Evolutionary conservation across 345 rosid genomes (phyloP).

Genomic region (Citrus cavaleriei): DNA sequence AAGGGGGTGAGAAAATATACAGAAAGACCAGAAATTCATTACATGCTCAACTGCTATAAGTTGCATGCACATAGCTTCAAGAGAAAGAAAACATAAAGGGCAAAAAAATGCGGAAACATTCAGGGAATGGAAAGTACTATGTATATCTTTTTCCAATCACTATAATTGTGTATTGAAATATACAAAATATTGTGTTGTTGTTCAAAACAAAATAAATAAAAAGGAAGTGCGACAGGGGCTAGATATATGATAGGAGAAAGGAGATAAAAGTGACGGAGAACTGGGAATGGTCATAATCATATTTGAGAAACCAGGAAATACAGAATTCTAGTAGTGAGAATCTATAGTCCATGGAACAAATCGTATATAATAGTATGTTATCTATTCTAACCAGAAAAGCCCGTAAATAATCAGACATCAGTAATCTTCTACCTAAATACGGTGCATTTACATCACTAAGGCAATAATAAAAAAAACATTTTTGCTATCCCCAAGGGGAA

Average conservation of each 20-base stretch:
- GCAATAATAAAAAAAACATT: background rate
- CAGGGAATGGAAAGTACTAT: background rate
- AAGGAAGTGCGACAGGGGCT: too few relatives aligned
- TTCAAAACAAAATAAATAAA: too few relatives aligned
- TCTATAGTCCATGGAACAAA: background rate
- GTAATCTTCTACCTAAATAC: background rate
- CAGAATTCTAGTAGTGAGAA: too few relatives aligned
- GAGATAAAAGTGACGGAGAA: too few relatives aligned
- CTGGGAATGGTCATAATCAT: too few relatives aligned
- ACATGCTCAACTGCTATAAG: background rate
- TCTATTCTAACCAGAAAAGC: background rate
- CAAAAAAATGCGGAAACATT: background rate
- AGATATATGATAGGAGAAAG: too few relatives aligned
- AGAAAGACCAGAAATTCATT: background rate
- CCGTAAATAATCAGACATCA: background rate
- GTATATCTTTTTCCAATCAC: background rate
- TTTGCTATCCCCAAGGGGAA: background rate
- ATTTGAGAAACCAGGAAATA: too few relatives aligned
- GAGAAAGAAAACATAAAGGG: background rate
- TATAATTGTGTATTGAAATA: conserved; percentile 1
- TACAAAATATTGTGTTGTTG: background rate
- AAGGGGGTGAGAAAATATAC: too few relatives aligned
- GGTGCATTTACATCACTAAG: background rate
- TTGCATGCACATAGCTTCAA: background rate
- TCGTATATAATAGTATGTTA: background rate